Evolutionary conservation across 169 alveolate species (phyloP).

Genomic region (Cryptosporidium bovis): DNA sequence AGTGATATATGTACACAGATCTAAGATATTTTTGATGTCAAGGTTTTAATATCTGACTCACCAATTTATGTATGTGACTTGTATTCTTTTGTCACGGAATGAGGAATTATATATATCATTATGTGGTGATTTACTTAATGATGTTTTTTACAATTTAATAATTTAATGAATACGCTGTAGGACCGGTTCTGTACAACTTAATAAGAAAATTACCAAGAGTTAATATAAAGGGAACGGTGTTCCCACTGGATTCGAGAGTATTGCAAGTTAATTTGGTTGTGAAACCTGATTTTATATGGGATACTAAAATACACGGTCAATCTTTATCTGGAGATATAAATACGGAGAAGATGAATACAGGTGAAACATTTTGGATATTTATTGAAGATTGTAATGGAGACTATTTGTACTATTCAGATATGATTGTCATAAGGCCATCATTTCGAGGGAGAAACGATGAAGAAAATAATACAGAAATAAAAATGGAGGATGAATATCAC

Average conservation of each 20-base stretch:
- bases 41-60: background rate
- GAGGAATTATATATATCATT: background rate
- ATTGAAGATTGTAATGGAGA: constrained; percentile 98
- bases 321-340: constrained; percentile 32
- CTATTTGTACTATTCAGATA: constrained; percentile 87
- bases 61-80: background rate
- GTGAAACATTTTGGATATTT: constrained; percentile 95
- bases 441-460: too few relatives aligned
- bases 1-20: too few relatives aligned
- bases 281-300: constrained; percentile 96
- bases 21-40: too few relatives aligned
- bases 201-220: constrained; percentile 58
- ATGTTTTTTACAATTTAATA: background rate
- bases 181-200: constrained; percentile 55
- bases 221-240: constrained; percentile 14
- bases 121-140: background rate
- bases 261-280: constrained; percentile 72
- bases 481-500: constrained; percentile 32
- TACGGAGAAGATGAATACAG: constrained; percentile 84
- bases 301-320: constrained; percentile 79
- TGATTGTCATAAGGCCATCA: constrained; percentile 66
- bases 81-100: background rate
- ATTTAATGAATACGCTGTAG: background rate
- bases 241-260: constrained; percentile 26
- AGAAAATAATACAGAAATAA: constrained; percentile 7